Percentiles rank a stretch among this genome's conserved stretches.
phyloP scores from a whole-genome alignment of 495 filamentous ascomycete species.

The Hyaloscypha hepaticicola region DNA sequence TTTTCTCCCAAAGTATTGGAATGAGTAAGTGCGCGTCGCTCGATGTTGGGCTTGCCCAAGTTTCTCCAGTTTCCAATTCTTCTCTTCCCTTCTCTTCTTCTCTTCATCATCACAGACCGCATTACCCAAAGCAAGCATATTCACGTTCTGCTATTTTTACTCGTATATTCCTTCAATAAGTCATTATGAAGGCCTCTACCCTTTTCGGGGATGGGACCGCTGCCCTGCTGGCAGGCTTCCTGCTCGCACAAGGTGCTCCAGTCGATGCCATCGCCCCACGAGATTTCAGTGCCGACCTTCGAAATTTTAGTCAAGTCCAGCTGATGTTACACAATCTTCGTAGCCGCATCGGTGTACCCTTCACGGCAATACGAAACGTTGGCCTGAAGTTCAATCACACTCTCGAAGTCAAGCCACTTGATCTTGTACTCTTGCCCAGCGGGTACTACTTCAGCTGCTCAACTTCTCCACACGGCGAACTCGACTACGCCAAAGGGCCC shows the following conservation, averaged over 20 bases:
- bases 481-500: not conserved
- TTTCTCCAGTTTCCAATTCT: not conserved
- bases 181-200: not conserved
- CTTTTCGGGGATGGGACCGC: not conserved
- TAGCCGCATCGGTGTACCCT: slow-evolving; percentile 4
- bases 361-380: not conserved
- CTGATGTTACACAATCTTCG: slow-evolving; percentile 7
- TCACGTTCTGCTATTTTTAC: not conserved
- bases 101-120: not conserved
- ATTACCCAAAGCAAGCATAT: not conserved
- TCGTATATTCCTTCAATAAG: not conserved
- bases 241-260: not conserved
- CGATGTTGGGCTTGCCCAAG: not conserved
- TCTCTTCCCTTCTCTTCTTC: not conserved
- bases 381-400: not conserved
- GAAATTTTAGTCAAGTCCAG: slow-evolving; percentile 7
- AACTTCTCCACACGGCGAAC: not conserved
- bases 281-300: slow-evolving; percentile 1
- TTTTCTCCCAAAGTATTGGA: not conserved
- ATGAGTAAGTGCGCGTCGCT: not conserved
- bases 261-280: not conserved
- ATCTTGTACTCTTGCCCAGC: not conserved
- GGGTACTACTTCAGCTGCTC: slow-evolving; percentile 1
- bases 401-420: slow-evolving; percentile 5
- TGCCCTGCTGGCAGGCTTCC: not conserved